Conservation (phyloP, 1,284 basidiomycete species). For the Austroboletus olivaceoglutinosus region DNA sequence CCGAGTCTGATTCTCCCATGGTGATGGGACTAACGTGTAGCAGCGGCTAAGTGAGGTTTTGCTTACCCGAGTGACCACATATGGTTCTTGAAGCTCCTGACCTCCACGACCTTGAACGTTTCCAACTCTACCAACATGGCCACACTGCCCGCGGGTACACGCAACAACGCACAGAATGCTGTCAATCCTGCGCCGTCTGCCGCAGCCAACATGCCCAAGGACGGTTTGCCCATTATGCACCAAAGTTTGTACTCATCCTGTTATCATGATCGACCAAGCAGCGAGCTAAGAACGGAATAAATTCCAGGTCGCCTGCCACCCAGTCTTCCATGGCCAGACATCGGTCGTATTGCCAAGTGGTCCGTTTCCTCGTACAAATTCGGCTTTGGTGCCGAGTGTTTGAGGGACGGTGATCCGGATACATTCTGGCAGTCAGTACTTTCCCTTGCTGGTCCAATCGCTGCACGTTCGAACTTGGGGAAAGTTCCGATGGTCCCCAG, state of each 20-base stretch:
- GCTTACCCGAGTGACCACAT: no score
- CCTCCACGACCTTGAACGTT: no score
- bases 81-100: no score
- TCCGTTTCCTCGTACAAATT: constrained; percentile 97
- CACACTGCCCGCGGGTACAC: not conserved
- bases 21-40: no score
- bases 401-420: constrained; percentile 84
- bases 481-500: constrained; percentile 94
- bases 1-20: constrained; percentile 3
- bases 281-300: constrained; percentile 1
- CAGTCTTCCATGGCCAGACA: constrained; percentile 68
- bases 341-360: constrained; percentile 87
- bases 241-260: constrained; percentile 20
- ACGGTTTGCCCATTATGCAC: constrained; percentile 39
- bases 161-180: constrained; percentile 17
- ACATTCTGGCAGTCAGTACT: constrained; percentile 96
- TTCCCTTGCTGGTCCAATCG: not conserved
- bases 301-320: constrained; percentile 43
- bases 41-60: no score
- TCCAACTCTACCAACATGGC: constrained; percentile 11
- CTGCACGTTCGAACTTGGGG: constrained; percentile 6
- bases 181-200: constrained; percentile 16
- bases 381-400: constrained; percentile 91
- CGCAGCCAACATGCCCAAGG: constrained; percentile 27
- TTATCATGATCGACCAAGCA: not conserved